Evolutionary conservation across 495 filamentous ascomycete species (phyloP).

Genomic region (Glonium stellatum): DNA sequence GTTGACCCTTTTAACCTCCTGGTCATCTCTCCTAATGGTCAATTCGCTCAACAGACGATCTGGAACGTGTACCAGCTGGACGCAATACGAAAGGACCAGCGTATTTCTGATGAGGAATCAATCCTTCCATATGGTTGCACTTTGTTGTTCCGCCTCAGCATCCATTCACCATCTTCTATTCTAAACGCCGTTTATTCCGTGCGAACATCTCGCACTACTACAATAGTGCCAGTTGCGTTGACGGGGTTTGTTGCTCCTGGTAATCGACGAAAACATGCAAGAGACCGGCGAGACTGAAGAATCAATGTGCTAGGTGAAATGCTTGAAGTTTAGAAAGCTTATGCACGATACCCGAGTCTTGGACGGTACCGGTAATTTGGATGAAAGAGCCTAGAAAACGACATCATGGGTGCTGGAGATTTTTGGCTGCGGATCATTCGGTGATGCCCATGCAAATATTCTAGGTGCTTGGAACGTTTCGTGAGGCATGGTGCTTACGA

Average conservation of each 20-base stretch:
- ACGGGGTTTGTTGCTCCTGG: not conserved
- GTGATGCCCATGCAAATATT: not conserved
- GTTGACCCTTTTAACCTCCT: not conserved
- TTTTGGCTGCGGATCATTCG: not conserved
- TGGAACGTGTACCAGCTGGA: not conserved
- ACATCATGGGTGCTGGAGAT: not conserved
- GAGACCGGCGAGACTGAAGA: not conserved
- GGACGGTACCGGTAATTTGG: not conserved
- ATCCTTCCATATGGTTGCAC: too few relatives aligned
- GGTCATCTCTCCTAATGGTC: not conserved
- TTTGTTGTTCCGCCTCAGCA: too few relatives aligned
- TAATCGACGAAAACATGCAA: not conserved
- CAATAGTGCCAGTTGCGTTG: not conserved
- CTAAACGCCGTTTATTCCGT: too few relatives aligned
- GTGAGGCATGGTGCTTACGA: too few relatives aligned
- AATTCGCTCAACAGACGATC: not conserved
- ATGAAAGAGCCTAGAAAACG: not conserved
- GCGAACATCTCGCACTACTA: too few relatives aligned
- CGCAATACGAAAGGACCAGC: not conserved
- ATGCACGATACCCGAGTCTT: not conserved
- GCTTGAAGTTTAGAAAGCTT: not conserved
- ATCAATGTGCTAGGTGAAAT: not conserved
- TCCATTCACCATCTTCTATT: too few relatives aligned
- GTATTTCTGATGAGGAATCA: too few relatives aligned
- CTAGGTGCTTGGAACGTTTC: too few relatives aligned